phyloP scores from a whole-genome alignment of 371 early-diverging fungal species.

The Mucor circinelloides region DNA sequence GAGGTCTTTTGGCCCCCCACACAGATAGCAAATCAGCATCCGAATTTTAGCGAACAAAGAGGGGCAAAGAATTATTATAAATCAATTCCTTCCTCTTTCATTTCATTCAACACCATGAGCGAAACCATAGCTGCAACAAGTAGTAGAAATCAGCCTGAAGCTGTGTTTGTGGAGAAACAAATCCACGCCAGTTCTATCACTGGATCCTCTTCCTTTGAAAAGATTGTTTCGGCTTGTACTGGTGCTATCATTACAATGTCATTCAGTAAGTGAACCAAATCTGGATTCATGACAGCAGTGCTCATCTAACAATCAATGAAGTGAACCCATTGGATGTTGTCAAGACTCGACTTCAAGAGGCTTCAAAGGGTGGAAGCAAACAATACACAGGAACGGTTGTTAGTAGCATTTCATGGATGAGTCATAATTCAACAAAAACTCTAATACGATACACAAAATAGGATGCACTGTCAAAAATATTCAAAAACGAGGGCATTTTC shows the following conservation, averaged over 20 bases:
- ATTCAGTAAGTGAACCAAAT: constrained; percentile 34
- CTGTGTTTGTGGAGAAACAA: not conserved
- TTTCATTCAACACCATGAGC: not conserved
- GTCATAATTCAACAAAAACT: not conserved
- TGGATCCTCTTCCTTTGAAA: constrained; percentile 36
- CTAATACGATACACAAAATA: constrained; percentile 15
- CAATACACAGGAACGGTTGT: constrained; percentile 41
- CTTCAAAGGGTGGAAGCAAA: constrained; percentile 23
- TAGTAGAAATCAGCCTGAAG: not conserved
- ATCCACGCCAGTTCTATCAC: not conserved
- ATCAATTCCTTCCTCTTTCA: not conserved
- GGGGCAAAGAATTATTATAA: not conserved
- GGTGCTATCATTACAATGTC: constrained; percentile 46
- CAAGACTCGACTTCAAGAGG: constrained; percentile 92
- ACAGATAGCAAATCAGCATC: not conserved
- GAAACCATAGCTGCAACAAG: not conserved
- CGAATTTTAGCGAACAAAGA: not conserved
- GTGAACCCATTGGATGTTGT: constrained; percentile 95
- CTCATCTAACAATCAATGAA: constrained; percentile 48
- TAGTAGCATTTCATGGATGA: not conserved
- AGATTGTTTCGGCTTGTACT: constrained; percentile 42
- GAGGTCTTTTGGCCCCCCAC: not conserved
- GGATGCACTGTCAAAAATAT: constrained; percentile 84
- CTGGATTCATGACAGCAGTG: not conserved
- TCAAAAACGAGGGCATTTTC: constrained; percentile 76